phyloP scores from a whole-genome alignment of 345 rosid genomes.

The Gossypium herbaceum region DNA sequence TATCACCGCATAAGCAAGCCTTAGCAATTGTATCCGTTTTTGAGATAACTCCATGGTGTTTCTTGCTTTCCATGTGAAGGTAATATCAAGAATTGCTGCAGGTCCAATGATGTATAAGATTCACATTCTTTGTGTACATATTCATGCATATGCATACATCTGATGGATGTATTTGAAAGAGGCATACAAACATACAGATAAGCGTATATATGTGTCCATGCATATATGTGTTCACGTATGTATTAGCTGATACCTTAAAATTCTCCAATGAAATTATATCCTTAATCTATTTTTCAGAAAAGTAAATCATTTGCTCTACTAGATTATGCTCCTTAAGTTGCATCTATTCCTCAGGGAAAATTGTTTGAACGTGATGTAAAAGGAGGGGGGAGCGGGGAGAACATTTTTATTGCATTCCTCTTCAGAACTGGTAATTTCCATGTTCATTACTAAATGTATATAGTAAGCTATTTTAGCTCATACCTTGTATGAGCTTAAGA shows the following conservation, averaged over 20 bases:
- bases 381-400: background rate
- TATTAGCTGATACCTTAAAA: background rate
- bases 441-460: background rate
- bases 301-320: background rate
- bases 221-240: too few species aligned
- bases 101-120: slow-evolving; percentile 20
- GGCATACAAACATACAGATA: background rate
- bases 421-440: slow-evolving; percentile 7
- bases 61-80: slow-evolving; percentile 84
- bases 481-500: slow-evolving; percentile 75
- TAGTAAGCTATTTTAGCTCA: slow-evolving; percentile 7
- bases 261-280: slow-evolving; percentile 1
- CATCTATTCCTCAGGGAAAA: background rate
- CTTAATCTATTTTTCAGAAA: background rate
- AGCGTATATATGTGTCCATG: background rate
- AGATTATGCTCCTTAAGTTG: background rate
- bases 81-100: slow-evolving; percentile 80
- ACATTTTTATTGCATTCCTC: background rate
- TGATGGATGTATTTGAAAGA: background rate
- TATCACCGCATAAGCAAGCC: slow-evolving; percentile 60
- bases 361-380: background rate
- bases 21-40: slow-evolving; percentile 61
- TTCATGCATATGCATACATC: slow-evolving; percentile 4
- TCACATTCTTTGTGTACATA: slow-evolving; percentile 1
- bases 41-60: slow-evolving; percentile 50